Evolutionary conservation across 305 asterid genomes (phyloP), one percentile per base, ranked within the genome.

Genomic region (Stenogyne calaminthoides): DNA sequence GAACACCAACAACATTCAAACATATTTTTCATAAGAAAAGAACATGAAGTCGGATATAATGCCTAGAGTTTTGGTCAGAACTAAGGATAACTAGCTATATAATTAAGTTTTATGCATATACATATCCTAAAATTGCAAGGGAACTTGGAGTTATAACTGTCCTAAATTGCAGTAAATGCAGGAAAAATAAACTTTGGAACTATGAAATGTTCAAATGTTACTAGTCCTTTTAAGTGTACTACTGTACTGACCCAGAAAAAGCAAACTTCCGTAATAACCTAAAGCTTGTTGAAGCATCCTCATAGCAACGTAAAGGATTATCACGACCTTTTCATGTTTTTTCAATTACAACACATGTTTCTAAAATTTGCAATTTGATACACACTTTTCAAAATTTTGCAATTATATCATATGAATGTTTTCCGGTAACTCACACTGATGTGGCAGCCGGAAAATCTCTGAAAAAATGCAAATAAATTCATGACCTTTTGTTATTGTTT

Each of bases 221-320:
- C 9, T 67, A 58, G 62, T 56, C 61, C 49, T 15, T 37, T 42
- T 20, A 49, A 49, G 66, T n/a, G 65, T 49, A 63, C 67, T 67
- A 49, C 60, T n/a, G 65, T 49, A 63, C 67, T 67, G n/a, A 34
- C 16, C 20, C 44, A 27, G 52, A 27, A 68, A 73, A 39, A 34
- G 32, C 52, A 3, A 60, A 67, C 19, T 72, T 56, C 6, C 46
- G 5, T 9, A 14, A 36, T 56, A n/a, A 49, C 40, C 14, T 72
- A 56, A 36, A 36, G n/a, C 32, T 37, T 52, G 57, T 54, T 9
- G 9, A 70, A 40, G 67, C 67, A 70, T 58, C 52, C 69, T 61
- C 22, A n/a, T 16, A 6, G 9, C 4, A 51, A 14, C 9, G 25
- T 1, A 37, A 51, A 51, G 3, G 6, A 6, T 44, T 10, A 37